Percentiles rank a stretch among this genome's conserved stretches.
Conservation (phyloP, 441 rosid genomes). For the Bruguiera hainesii region DNA sequence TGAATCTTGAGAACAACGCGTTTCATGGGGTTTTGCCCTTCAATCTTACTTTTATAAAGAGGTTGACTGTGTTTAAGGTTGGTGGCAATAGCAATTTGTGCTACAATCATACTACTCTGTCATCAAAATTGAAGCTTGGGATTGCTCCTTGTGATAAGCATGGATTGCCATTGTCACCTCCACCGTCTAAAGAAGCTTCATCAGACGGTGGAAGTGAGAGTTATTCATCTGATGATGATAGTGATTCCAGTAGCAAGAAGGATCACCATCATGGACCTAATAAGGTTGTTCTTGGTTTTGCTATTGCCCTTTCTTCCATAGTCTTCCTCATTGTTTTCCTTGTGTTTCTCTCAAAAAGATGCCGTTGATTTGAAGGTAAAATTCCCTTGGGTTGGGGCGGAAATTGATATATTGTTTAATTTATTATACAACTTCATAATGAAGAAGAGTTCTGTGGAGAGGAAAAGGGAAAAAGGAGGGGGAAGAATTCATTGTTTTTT, state of each 20-base stretch:
- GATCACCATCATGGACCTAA: constrained; percentile 72
- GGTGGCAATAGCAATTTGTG: constrained; percentile 77
- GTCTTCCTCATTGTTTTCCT: constrained; percentile 78
- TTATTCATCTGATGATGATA: constrained; percentile 48
- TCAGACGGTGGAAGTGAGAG: constrained; percentile 27
- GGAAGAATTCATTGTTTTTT: constrained; percentile 22
- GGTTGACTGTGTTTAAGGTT: constrained; percentile 58
- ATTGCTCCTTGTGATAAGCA: constrained; percentile 81
- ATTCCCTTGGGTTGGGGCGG: constrained; percentile 26
- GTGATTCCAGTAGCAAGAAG: constrained; percentile 12
- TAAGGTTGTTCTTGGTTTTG: constrained; percentile 85
- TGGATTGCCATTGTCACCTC: constrained; percentile 81
- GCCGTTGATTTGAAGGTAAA: constrained; percentile 43
- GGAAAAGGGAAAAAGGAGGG: constrained; percentile 11
- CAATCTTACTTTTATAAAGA: constrained; percentile 63
- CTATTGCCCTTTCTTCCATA: constrained; percentile 70
- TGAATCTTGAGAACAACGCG: constrained; percentile 67
- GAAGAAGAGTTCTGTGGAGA: constrained; percentile 19
- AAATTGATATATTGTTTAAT: constrained; percentile 29
- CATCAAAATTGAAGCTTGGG: constrained; percentile 79
- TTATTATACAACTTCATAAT: constrained; percentile 24
- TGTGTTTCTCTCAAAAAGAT: constrained; percentile 78
- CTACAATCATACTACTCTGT: constrained; percentile 60
- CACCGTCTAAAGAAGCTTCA: constrained; percentile 58
- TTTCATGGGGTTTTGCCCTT: constrained; percentile 86